A percentile compares a stretch with the other conserved stretches of the same genome.
Evolutionary conservation across 225 moss, liverwort and hornwort species (phyloP).

Genomic region (Thuidium tamariscinum): DNA sequence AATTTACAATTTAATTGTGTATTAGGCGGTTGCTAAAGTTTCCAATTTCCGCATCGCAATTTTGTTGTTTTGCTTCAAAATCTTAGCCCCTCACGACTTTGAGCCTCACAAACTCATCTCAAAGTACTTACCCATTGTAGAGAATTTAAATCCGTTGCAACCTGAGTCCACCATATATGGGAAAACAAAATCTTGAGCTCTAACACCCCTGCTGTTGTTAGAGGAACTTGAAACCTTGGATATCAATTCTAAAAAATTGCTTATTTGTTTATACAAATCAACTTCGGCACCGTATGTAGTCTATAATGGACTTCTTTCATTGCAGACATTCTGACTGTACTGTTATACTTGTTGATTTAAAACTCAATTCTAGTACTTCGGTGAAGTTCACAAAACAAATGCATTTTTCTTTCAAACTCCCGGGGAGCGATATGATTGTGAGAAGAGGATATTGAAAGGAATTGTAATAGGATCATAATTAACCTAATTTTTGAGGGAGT

Average conservation of each 20-base stretch:
- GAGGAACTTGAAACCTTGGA: background rate
- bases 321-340: background rate
- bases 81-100: background rate
- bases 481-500: background rate
- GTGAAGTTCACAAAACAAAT: background rate
- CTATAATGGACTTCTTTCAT: background rate
- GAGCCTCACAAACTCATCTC: background rate
- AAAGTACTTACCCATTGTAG: background rate
- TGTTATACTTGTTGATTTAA: background rate
- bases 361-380: background rate
- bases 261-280: background rate
- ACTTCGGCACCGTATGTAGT: background rate
- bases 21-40: background rate
- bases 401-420: background rate
- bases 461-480: background rate
- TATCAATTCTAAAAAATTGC: background rate
- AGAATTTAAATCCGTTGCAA: background rate
- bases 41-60: background rate
- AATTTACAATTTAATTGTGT: no score
- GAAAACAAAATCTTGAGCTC: background rate
- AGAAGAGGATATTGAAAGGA: background rate
- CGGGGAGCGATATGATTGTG: background rate
- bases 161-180: background rate
- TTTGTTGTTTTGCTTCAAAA: background rate
- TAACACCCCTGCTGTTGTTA: background rate